Base-by-base conservation (phyloP, 306 rosid species). In the Bauhinia variegata region DNA sequence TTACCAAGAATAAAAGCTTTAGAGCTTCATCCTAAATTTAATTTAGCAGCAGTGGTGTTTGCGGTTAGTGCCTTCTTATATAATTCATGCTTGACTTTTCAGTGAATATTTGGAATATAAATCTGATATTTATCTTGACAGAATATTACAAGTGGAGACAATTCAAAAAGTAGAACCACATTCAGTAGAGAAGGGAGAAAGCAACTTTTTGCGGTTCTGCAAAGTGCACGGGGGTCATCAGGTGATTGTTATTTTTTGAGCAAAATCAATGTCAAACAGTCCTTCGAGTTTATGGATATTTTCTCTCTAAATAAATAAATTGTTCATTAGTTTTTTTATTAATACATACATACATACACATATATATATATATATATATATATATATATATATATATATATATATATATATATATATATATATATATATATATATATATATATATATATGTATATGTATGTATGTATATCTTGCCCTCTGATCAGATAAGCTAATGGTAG, bases 201-300 rank as follows among this genome's bases (percentile, higher is more conserved):
- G 78, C 95, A 90, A 76, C 87, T 95, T 44, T 95, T 90, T 86
- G 86, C 99, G 65, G 95, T 95, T 82, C 78, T 95, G 80, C 99
- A 95, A 83, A 82, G 88, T 72, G 99, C 97, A 68, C 84, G 99
- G 44, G 99, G 99, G 74, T 95, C 99, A 14, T 83, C 99, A 65
- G 99, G 99, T 93, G 83, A 81, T 58, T 75, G 67, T 38, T 65
- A 68, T 62, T 36, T 34, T 76, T 47, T 58, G 38, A 18, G 42
- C 28, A 48, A 46, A 59, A 46, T 30, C 41, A 54, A 39, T 15
- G 37, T 44, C 46, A 67, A 44, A 44, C 62, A 42, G 34, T 17
- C 32, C 56, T 14, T 18, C 19, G 15, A 11, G 42, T 49, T 65
- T 52, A 31, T 42, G 50, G 36, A 61, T 42, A 58, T 37, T 69